phyloP scores from a whole-genome alignment of 768 basidiomycete genomes.

The Sporobolomyces pararoseus region DNA sequence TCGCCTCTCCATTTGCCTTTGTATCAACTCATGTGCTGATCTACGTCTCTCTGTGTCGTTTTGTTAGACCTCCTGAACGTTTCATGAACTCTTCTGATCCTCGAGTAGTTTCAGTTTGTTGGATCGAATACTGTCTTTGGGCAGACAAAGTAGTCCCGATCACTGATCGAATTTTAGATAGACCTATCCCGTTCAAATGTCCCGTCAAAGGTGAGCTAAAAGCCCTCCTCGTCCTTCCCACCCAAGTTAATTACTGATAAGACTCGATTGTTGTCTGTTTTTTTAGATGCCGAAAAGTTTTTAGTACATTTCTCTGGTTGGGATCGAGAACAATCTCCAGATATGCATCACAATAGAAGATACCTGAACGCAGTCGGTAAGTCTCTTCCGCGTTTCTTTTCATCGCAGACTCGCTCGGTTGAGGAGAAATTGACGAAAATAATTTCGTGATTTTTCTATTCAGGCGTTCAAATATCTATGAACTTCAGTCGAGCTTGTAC shows the following conservation, averaged over 20 bases:
- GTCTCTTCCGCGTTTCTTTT: not conserved
- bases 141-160: not conserved
- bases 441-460: too few relatives aligned
- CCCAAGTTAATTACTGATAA: too few relatives aligned
- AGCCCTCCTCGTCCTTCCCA: too few relatives aligned
- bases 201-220: constrained; percentile 21
- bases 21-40: not conserved
- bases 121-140: constrained; percentile 37
- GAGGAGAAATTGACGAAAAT: too few relatives aligned
- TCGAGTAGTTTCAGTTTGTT: constrained; percentile 28
- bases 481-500: constrained; percentile 6
- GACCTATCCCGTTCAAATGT: constrained; percentile 19
- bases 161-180: constrained; percentile 21
- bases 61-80: not conserved
- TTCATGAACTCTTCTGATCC: constrained; percentile 5
- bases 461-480: not conserved
- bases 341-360: constrained; percentile 13
- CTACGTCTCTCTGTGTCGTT: too few relatives aligned
- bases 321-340: not conserved
- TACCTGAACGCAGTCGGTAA: constrained; percentile 19
- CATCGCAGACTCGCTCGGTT: too few relatives aligned
- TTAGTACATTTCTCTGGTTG: constrained; percentile 22
- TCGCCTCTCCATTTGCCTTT: too few relatives aligned
- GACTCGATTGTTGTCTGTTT: too few relatives aligned
- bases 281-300: constrained; percentile 5